Conservation (phyloP, 78 protist genomes). For the Chrysochromulina tobinii region DNA sequence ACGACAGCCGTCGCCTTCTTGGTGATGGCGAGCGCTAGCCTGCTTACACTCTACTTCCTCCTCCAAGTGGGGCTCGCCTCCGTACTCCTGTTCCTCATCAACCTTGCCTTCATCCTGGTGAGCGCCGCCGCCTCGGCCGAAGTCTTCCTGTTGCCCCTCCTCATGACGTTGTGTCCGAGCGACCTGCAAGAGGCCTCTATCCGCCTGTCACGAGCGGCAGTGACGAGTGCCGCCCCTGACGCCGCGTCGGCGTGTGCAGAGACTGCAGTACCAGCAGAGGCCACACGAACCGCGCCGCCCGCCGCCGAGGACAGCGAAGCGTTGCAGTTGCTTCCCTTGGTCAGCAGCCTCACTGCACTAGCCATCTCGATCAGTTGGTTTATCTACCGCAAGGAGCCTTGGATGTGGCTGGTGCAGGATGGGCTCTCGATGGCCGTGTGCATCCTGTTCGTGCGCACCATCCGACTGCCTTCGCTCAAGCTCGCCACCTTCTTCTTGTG, state of each 20-base stretch:
- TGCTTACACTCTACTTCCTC: background rate
- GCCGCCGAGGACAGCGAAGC: too few relatives aligned
- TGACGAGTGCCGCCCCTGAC: background rate
- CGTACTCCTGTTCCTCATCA: background rate
- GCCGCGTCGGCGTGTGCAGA: background rate
- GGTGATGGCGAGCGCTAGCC: background rate
- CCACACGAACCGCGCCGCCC: too few relatives aligned
- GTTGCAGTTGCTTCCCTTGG: background rate
- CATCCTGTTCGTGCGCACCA: background rate
- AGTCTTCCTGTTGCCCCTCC: background rate
- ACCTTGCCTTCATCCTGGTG: background rate
- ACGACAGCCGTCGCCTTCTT: background rate
- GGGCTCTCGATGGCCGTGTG: background rate
- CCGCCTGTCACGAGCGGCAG: too few relatives aligned
- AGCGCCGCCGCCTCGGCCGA: background rate
- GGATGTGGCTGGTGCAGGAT: conserved; percentile 20
- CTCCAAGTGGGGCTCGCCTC: background rate
- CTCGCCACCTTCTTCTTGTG: conserved; percentile 7
- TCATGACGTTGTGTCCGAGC: background rate
- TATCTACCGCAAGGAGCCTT: background rate
- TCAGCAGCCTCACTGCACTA: background rate
- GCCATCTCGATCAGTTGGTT: background rate
- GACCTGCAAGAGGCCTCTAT: background rate
- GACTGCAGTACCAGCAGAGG: too few relatives aligned
- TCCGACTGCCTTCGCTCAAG: background rate